These are phyloP conservation scores for Coemansia furcata DNA, from an alignment of 192 early-diverging fungal genomes.

Conservation along the genomic window DNA sequence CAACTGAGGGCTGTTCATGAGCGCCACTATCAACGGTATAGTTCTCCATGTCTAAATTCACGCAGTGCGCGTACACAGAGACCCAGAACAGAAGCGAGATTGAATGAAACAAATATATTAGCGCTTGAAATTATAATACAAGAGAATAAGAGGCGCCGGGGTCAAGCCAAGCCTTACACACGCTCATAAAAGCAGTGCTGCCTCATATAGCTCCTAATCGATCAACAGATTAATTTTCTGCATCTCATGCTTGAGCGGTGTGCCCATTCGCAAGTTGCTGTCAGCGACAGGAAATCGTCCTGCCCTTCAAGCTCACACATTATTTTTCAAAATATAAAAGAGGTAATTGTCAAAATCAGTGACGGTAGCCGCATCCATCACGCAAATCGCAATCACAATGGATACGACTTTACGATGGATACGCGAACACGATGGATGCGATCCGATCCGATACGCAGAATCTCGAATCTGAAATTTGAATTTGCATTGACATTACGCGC, in stretches of 20 bases:
- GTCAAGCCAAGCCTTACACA: neutral
- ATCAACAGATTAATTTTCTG: neutral
- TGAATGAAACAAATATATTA: neutral
- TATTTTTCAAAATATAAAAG: slow-evolving; percentile 3
- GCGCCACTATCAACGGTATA: neutral
- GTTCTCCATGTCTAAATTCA: slow-evolving; percentile 1
- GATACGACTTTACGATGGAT: neutral
- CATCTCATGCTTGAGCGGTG: neutral
- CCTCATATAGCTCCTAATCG: neutral
- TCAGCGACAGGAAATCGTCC: neutral
- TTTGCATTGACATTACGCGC: neutral
- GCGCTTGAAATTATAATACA: neutral
- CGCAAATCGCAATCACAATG: neutral
- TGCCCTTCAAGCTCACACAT: neutral
- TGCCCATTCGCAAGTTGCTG: neutral
- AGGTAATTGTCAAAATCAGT: neutral
- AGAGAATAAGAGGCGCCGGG: neutral
- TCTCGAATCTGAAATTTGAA: slow-evolving; percentile 4
- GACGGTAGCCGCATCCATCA: neutral
- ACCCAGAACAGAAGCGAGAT: neutral
- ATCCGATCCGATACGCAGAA: neutral
- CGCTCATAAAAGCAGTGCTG: neutral
- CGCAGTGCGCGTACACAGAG: neutral
- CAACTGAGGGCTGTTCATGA: neutral
- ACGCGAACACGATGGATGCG: neutral